phyloP scores from a whole-genome alignment of 805 yeast species.

The Candida oleophila region DNA sequence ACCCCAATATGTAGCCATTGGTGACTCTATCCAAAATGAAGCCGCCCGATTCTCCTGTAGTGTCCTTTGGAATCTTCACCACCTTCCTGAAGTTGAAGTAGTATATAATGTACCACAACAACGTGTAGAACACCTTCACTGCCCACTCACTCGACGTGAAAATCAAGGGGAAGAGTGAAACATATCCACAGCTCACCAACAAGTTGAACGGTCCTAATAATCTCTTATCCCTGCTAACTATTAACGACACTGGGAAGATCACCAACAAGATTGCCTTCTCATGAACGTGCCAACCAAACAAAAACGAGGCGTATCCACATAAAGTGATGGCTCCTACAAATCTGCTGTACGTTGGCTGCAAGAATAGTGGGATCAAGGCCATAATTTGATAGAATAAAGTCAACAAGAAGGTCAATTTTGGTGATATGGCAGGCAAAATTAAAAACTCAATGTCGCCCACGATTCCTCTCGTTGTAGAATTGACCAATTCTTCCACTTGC shows the following conservation, averaged over 20 bases:
- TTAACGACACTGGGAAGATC: conserved; percentile 81
- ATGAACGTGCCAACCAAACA: conserved; percentile 99
- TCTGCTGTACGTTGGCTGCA: conserved; percentile 72
- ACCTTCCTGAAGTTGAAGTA: conserved; percentile 71
- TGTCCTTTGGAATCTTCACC: conserved; percentile 51
- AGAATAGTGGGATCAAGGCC: conserved; percentile 66
- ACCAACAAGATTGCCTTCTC: conserved; percentile 93
- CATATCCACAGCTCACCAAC: conserved; percentile 76
- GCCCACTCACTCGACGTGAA: conserved; percentile 78
- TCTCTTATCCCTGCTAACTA: conserved; percentile 69
- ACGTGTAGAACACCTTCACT: conserved; percentile 72
- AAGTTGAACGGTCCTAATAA: conserved; percentile 70
- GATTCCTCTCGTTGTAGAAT: conserved; percentile 69
- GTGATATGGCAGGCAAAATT: conserved; percentile 77
- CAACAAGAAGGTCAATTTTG: conserved; percentile 70
- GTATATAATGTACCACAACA: conserved; percentile 82
- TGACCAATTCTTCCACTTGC: conserved; percentile 26
- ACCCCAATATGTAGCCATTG: conserved; percentile 62
- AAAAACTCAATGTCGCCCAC: conserved; percentile 88
- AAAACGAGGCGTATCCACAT: conserved; percentile 86
- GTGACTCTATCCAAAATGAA: conserved; percentile 66
- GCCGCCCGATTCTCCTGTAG: conserved; percentile 17
- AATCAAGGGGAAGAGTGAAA: conserved; percentile 84
- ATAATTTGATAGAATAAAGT: conserved; percentile 83
- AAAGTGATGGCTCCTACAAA: conserved; percentile 83